Percentiles rank a stretch among this genome's conserved stretches.
Evolutionary conservation across 306 rosid genomes (phyloP).

Genomic region (Albizia julibrissin): DNA sequence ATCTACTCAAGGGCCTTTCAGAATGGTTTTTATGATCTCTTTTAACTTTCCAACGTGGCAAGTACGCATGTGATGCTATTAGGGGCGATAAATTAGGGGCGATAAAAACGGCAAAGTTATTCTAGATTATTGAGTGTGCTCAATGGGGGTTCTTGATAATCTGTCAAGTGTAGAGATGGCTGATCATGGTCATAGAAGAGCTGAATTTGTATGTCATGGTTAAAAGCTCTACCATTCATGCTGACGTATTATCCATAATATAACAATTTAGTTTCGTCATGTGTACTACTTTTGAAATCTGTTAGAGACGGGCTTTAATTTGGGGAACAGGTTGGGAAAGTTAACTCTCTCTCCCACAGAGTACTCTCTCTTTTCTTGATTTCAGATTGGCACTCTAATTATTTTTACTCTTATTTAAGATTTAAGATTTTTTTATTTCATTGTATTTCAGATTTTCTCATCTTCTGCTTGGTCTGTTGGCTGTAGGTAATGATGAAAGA

Average conservation of each 20-base stretch:
- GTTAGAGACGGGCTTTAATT: neutral
- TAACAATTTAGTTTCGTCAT: neutral
- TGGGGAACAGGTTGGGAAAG: neutral
- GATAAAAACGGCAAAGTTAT: neutral
- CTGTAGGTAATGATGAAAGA: conserved; percentile 86
- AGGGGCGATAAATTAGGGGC: neutral
- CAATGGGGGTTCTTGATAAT: neutral
- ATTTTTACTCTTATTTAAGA: neutral
- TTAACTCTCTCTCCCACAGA: neutral
- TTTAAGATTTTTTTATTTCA: neutral
- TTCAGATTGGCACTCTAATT: neutral
- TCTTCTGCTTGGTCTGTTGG: conserved; percentile 4
- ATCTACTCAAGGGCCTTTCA: neutral
- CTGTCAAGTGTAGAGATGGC: neutral
- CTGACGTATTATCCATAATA: neutral
- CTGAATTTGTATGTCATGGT: conserved; percentile 5
- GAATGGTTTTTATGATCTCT: neutral
- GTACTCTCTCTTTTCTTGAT: neutral
- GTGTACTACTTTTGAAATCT: neutral
- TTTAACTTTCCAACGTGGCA: neutral
- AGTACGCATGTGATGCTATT: neutral
- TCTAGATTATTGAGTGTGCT: neutral
- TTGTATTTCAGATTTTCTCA: conserved; percentile 13
- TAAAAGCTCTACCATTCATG: neutral
- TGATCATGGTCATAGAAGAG: neutral